Evolutionary conservation across 2,329 filamentous ascomycete species (phyloP).

Genomic region (Juglanconis sp.): DNA sequence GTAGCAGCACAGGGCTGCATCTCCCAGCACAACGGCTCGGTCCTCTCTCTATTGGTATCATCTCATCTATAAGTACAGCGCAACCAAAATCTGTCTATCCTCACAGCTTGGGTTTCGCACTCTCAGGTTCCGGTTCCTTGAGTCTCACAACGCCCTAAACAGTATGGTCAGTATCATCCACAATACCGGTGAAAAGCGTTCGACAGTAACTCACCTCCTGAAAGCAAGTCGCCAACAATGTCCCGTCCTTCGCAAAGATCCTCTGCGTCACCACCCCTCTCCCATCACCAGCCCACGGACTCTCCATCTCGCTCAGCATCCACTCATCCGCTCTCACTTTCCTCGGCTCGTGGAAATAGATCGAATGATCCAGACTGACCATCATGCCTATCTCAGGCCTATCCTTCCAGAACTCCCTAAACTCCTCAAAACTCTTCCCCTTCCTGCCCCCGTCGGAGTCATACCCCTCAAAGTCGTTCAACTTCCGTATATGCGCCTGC

Average conservation of each 20-base stretch:
- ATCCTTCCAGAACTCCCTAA: slow-evolving; percentile 41
- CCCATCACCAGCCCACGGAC: slow-evolving; percentile 75
- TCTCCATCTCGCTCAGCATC: slow-evolving; percentile 79
- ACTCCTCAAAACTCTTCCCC: slow-evolving; percentile 34
- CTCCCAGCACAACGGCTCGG: too few species aligned
- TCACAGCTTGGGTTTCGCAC: slow-evolving; percentile 13
- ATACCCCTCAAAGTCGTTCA: slow-evolving; percentile 41
- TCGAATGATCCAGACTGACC: slow-evolving; percentile 74
- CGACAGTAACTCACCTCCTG: slow-evolving; percentile 60
- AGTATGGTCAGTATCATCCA: neutral
- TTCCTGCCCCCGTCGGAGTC: slow-evolving; percentile 19
- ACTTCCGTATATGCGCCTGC: slow-evolving; percentile 32
- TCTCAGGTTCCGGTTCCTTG: slow-evolving; percentile 5
- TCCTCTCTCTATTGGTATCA: neutral
- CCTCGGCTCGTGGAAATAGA: slow-evolving; percentile 64
- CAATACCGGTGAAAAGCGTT: neutral
- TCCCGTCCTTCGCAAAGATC: slow-evolving; percentile 69
- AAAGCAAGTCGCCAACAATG: slow-evolving; percentile 72
- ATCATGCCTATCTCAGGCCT: slow-evolving; percentile 74
- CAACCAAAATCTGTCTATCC: neutral
- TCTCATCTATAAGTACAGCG: neutral
- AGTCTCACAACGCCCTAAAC: slow-evolving; percentile 11
- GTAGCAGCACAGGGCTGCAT: too few species aligned
- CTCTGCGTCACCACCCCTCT: slow-evolving; percentile 72
- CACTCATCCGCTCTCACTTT: slow-evolving; percentile 64